Evolutionary conservation across 75 land plant species (phyloP).

Genomic region (Cunninghamia lanceolata): DNA sequence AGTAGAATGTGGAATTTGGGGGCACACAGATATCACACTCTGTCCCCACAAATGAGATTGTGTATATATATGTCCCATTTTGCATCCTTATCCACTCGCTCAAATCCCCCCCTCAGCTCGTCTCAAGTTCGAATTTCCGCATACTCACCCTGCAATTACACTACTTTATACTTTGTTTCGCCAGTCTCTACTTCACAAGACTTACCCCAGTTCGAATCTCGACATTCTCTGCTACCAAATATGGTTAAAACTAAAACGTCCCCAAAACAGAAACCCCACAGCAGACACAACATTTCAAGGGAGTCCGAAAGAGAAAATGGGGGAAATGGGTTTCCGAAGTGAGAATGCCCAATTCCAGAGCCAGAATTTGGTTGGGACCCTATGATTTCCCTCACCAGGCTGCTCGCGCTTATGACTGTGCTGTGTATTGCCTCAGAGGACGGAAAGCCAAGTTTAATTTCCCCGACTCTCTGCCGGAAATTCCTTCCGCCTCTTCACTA

Average conservation of each 20-base stretch:
- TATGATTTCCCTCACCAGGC: constrained; percentile 19
- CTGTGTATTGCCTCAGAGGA: constrained; percentile 20
- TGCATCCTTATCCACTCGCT: too few species aligned
- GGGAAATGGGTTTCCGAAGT: constrained; percentile 33
- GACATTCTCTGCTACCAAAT: too few species aligned
- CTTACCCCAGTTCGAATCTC: neutral
- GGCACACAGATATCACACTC: too few species aligned
- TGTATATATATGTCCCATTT: too few species aligned
- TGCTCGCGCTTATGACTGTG: too few species aligned
- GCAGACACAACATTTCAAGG: neutral
- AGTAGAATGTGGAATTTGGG: too few species aligned
- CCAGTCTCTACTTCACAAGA: too few species aligned
- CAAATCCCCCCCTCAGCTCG: neutral
- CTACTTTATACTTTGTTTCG: neutral
- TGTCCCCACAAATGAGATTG: too few species aligned
- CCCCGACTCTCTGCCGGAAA: neutral
- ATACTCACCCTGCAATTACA: too few species aligned
- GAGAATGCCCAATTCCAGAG: constrained; percentile 20
- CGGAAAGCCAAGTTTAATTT: too few species aligned
- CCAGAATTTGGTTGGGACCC: constrained; percentile 24
- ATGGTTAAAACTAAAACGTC: neutral
- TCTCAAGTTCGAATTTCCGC: too few species aligned
- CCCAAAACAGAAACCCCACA: neutral
- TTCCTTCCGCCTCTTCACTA: neutral
- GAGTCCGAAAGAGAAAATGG: constrained; percentile 6